Base-by-base conservation (phyloP, 768 basidiomycete genomes). In the Leucosporidium creatinivorum region DNA sequence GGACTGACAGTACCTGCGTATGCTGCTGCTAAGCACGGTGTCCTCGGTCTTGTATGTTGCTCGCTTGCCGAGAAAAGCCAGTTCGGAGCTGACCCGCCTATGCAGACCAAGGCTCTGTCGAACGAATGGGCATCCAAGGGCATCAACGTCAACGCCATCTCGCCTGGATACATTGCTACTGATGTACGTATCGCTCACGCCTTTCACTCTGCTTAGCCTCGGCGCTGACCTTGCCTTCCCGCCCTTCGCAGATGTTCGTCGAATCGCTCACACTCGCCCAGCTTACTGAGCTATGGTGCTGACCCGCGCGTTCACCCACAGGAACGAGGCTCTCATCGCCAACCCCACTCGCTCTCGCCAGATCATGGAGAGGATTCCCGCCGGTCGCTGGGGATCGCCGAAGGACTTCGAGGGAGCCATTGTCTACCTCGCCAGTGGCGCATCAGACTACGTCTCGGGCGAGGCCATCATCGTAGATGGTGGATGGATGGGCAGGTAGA, bases 61-160 rank as follows among this genome's bases (percentile, higher is more conserved):
- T 10, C 15, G 8, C 5, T 39, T 10, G 10, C 1, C 55, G 31
- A 36, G 33, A 1, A 36, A 6, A 3, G 1, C 31, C 31, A 23
- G 12, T 88, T 15, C 87, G 88, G 76, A 81, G 54, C 63, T 58
- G 72, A 67, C 49, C 21, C 91, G 8, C 39, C 31, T 58, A 7
- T 21, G 57, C 36, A 58, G 73, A 90, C 91, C 31, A 93, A 93
- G 79, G 88, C 91, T 3, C 84, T 94, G 74, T 86, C 87, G 74
- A 96, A 96, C 78, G 93, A 94, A 77, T 96, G 93, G 92, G 88
- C 89, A 68, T 83, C 83, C 74, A 84, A 91, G 36, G 91, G 90
- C 72, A 85, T 94, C 61, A 87, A 91, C 77, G 90, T 93, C 23
- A 93, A 93, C 76, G 88, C 84, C 28, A 89, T 94, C 71, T 87